phyloP scores from a whole-genome alignment of 2,329 filamentous ascomycete species.

The Fusarium sp. region DNA sequence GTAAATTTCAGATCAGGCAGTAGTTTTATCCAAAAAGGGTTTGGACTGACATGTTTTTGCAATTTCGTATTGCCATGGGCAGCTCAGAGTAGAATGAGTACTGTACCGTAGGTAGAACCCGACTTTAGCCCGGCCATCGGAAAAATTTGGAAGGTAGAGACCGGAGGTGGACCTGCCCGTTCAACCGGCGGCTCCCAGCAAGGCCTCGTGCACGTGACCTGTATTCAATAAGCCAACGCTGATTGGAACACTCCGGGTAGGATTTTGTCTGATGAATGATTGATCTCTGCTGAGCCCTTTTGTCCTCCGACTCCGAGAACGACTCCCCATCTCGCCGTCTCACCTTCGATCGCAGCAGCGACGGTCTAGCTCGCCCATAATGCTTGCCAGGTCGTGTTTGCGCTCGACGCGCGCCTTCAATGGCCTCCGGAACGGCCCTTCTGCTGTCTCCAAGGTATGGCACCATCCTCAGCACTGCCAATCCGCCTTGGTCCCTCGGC shows the following conservation, averaged over 20 bases:
- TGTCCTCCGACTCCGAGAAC: constrained; percentile 53
- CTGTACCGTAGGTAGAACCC: constrained; percentile 26
- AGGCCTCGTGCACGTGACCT: constrained; percentile 49
- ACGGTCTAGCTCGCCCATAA: constrained; percentile 66
- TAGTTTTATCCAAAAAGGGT: constrained; percentile 23
- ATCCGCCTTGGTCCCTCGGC: constrained; percentile 2
- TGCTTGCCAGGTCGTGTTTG: constrained; percentile 94
- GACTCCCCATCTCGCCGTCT: constrained; percentile 52
- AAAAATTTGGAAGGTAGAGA: constrained; percentile 34
- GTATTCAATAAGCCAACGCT: constrained; percentile 55
- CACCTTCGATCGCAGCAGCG: constrained; percentile 52
- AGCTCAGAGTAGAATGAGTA: background rate
- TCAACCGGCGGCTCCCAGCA: constrained; percentile 38
- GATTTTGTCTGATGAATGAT: constrained; percentile 53
- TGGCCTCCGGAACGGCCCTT: constrained; percentile 78
- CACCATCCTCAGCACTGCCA: constrained; percentile 48
- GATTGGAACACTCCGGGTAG: constrained; percentile 56
- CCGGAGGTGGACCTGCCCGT: constrained; percentile 32
- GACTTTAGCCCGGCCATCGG: constrained; percentile 34
- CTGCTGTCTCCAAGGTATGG: constrained; percentile 80
- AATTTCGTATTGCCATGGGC: constrained; percentile 33
- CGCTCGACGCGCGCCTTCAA: constrained; percentile 88
- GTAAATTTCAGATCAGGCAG: constrained; percentile 36
- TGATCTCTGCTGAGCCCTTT: constrained; percentile 56
- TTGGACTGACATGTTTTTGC: constrained; percentile 9